Evolutionary conservation across 805 yeast species (phyloP), one percentile per base, ranked within the genome.

Genomic region (Sugiyamaella boreocaroliniensis): DNA sequence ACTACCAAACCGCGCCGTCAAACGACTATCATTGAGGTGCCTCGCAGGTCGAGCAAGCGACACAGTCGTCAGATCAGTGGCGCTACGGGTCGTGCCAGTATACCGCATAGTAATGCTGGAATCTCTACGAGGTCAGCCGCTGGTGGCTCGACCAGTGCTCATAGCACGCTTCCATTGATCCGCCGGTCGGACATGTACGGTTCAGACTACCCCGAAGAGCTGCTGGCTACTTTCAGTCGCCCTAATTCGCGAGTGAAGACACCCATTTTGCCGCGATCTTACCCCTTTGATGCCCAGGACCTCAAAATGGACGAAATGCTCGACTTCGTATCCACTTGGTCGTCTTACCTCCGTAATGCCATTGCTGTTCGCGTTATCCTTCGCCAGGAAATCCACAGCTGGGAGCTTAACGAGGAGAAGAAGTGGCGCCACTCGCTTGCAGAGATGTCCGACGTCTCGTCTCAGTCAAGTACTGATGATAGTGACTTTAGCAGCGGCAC

Each of bases 251-350:
- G n/a, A 10, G 37, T 10, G 8, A 32, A 16, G 16, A 16, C 43
- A 4, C 22, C 43, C 15, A 10, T 41, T 10, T n/a, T 41, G 22
- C 22, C 43, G 9, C 22, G 22, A 15, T 41, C 43, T 3, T 12
- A 16, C 15, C 22, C 47, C 7, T 18, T 26, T 12, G 15, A 26
- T 19, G 43, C 47, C 9, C 32, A 47, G 19, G 37, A 48, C 11
- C 51, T 32, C 29, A 49, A 58, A 19, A 55, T 65, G n/a, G 65
- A 64, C 6, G 64, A 58, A n/a, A 66, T 64, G 6, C 46, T 62
- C 29, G 63, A 60, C 7, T 64, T 68, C 47, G 68, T 64, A 4
- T 56, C 55, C 11, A 58, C 68, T 1, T 68, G 71, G 70, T 60
- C 67, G 2, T 42, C 56, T 2, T 68, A 66, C 46, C 52, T 68